Evolutionary conservation across 225 moss, liverwort and hornwort genomes (phyloP).

Genomic region (Takakia lepidozioides): DNA sequence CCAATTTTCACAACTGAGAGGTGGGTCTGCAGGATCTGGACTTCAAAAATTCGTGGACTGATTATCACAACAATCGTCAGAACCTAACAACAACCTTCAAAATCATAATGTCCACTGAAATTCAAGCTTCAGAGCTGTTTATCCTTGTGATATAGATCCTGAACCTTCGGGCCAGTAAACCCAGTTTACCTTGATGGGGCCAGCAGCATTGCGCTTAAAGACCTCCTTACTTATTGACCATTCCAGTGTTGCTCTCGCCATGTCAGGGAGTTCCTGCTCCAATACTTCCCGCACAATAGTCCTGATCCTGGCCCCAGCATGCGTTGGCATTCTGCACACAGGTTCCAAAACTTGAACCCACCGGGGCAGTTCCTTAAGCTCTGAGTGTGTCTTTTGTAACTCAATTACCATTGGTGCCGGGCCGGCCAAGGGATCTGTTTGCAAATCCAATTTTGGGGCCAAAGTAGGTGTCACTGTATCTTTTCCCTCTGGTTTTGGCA

Average conservation of each 20-base stretch:
- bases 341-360: slow-evolving; percentile 86
- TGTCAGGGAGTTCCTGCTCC: slow-evolving; percentile 66
- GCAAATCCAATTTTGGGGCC: too few relatives aligned
- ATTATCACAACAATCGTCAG: too few relatives aligned
- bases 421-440: too few relatives aligned
- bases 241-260: slow-evolving; percentile 71
- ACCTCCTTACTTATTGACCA: slow-evolving; percentile 82
- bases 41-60: too few relatives aligned
- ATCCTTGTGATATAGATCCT: too few relatives aligned
- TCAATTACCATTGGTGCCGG: slow-evolving; percentile 38
- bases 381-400: slow-evolving; percentile 30
- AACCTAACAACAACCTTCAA: too few relatives aligned
- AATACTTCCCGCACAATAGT: slow-evolving; percentile 79
- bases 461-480: slow-evolving; percentile 50
- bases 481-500: slow-evolving; percentile 48
- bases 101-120: too few relatives aligned
- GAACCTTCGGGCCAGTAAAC: too few relatives aligned
- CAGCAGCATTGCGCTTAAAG: slow-evolving; percentile 95
- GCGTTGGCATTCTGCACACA: slow-evolving; percentile 86
- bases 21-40: too few relatives aligned
- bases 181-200: slow-evolving; percentile 86
- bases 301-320: slow-evolving; percentile 81
- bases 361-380: slow-evolving; percentile 46
- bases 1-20: too few relatives aligned
- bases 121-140: too few relatives aligned